Percentiles rank a stretch among this genome's conserved stretches.
Evolutionary conservation across 176 grass and related monocot species (phyloP).

Genomic region (Aegilops bicornis): DNA sequence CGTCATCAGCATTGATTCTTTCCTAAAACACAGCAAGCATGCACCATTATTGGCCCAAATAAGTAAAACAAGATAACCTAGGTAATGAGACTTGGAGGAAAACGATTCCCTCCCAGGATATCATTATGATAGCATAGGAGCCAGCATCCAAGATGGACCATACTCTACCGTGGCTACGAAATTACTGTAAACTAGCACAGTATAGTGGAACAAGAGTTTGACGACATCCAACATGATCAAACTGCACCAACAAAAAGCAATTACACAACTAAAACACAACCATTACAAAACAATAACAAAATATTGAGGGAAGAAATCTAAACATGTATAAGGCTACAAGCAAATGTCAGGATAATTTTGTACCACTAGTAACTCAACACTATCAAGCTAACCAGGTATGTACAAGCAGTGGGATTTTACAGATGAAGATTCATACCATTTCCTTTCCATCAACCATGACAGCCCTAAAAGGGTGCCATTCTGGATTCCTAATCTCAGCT

Average conservation of each 20-base stretch:
- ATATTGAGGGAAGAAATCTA: background rate
- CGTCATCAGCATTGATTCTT: constrained; percentile 56
- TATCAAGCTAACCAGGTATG: too few relatives aligned
- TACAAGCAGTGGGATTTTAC: background rate
- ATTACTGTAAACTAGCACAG: background rate
- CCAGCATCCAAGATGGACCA: too few relatives aligned
- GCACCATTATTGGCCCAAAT: background rate
- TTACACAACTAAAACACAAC: background rate
- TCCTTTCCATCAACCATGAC: background rate
- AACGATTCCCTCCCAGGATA: background rate
- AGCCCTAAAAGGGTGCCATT: constrained; percentile 1
- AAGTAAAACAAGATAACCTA: background rate
- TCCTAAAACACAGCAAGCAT: constrained; percentile 28
- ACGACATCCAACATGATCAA: background rate
- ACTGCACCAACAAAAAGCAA: background rate
- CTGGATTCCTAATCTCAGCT: constrained; percentile 5
- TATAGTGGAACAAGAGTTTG: background rate
- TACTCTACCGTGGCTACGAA: too few relatives aligned
- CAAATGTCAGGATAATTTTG: too few relatives aligned
- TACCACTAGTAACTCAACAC: too few relatives aligned
- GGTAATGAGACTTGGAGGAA: background rate
- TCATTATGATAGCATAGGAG: too few relatives aligned
- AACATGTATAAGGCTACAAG: background rate
- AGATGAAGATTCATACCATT: background rate
- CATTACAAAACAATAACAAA: background rate